Evolutionary conservation across 768 basidiomycete genomes (phyloP).

Genomic region (Psilocybe sp.): DNA sequence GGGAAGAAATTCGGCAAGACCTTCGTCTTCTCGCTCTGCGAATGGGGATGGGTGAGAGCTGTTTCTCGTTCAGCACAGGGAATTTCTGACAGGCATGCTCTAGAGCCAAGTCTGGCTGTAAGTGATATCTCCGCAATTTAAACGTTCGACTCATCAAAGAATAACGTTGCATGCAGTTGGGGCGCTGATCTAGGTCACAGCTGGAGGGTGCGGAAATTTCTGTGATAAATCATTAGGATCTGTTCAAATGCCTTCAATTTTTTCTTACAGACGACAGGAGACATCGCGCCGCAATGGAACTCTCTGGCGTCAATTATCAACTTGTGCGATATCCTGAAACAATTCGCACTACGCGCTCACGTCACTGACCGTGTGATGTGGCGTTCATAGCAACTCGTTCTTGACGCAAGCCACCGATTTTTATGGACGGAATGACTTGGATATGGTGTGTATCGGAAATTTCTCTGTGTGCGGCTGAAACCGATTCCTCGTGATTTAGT

Average conservation of each 20-base stretch:
- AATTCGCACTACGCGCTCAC: neutral
- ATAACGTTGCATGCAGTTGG: constrained; percentile 36
- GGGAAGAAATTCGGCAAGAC: constrained; percentile 42
- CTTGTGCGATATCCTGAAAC: constrained; percentile 32
- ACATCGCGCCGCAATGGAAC: constrained; percentile 37
- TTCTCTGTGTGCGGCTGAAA: neutral
- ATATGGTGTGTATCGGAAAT: constrained; percentile 43
- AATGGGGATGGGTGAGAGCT: constrained; percentile 58
- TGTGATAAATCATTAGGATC: neutral
- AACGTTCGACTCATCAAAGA: neutral
- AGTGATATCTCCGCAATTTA: neutral
- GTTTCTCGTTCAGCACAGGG: neutral
- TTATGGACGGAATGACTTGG: constrained; percentile 66
- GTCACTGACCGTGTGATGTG: neutral
- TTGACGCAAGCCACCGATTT: constrained; percentile 62
- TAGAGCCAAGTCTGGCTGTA: constrained; percentile 20
- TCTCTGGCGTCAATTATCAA: constrained; percentile 60
- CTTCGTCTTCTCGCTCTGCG: constrained; percentile 57
- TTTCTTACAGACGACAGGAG: constrained; percentile 36
- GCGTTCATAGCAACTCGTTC: constrained; percentile 55
- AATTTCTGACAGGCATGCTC: neutral
- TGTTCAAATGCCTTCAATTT: neutral
- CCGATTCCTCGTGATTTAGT: constrained; percentile 23
- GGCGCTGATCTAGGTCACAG: constrained; percentile 58
- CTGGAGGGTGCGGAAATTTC: constrained; percentile 50